phyloP scores from a whole-genome alignment of 192 early-diverging fungal species.

The Dissophora globulifera region DNA sequence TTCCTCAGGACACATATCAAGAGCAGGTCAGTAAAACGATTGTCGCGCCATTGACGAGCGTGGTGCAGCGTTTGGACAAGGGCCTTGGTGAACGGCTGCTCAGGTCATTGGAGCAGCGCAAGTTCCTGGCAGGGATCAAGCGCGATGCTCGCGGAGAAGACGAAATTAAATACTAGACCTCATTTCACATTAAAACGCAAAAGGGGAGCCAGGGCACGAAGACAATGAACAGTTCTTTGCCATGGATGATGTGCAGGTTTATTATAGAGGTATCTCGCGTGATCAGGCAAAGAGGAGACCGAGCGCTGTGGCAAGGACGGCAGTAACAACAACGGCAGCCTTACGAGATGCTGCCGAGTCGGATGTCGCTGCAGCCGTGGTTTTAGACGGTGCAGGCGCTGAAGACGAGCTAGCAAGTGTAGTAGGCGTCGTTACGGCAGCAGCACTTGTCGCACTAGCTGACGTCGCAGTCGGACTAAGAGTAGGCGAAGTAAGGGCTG shows the following conservation, averaged over 20 bases:
- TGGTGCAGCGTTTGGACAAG: constrained; percentile 37
- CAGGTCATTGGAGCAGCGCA: constrained; percentile 45
- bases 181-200: neutral
- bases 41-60: constrained; percentile 34
- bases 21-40: constrained; percentile 46
- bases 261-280: no score
- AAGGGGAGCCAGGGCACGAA: no score
- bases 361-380: neutral
- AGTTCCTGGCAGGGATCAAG: constrained; percentile 29
- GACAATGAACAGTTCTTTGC: no score
- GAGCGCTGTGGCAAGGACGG: constrained; percentile 11
- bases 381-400: neutral
- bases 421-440: neutral
- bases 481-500: constrained; percentile 1
- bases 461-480: neutral
- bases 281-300: constrained; percentile 21
- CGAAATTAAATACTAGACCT: constrained; percentile 40
- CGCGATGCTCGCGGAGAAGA: constrained; percentile 35
- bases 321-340: constrained; percentile 6
- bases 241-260: no score
- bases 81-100: constrained; percentile 23
- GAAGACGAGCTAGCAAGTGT: neutral
- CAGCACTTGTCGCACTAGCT: neutral
- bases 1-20: constrained; percentile 33
- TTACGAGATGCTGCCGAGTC: constrained; percentile 8